A percentile compares a stretch with the other conserved stretches of the same genome.
phyloP scores from a whole-genome alignment of 352 stramenopile species.

The Pythium aphanidermatum region DNA sequence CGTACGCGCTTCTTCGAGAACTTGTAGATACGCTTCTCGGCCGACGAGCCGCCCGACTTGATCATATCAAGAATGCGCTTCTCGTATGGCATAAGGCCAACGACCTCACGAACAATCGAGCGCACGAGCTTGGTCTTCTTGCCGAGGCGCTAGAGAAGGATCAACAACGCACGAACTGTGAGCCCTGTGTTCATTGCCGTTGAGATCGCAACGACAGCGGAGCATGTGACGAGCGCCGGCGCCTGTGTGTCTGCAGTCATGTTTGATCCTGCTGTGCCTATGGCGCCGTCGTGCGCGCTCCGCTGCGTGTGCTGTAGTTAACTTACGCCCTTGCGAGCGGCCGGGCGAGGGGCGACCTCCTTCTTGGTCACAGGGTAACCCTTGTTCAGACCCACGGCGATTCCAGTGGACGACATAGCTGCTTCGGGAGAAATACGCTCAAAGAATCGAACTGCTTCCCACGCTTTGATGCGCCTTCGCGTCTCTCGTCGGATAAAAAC shows the following conservation, averaged over 20 bases:
- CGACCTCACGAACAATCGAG: slow-evolving; percentile 96
- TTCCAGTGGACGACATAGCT: slow-evolving; percentile 89
- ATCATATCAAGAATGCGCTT: slow-evolving; percentile 99
- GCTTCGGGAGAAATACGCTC: slow-evolving; percentile 70
- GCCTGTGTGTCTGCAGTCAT: background rate
- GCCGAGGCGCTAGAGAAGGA: slow-evolving; percentile 48
- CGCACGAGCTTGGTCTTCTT: slow-evolving; percentile 96
- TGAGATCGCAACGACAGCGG: no score
- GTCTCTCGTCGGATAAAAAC: slow-evolving; percentile 20
- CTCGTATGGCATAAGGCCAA: slow-evolving; percentile 98
- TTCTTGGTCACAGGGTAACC: slow-evolving; percentile 91
- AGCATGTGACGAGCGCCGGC: background rate
- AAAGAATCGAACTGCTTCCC: slow-evolving; percentile 89
- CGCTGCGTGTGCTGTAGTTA: background rate
- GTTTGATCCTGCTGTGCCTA: background rate
- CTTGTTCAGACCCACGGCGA: slow-evolving; percentile 90
- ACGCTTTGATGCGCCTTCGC: slow-evolving; percentile 6
- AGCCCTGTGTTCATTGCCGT: no score
- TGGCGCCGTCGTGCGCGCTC: background rate
- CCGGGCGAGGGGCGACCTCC: slow-evolving; percentile 77
- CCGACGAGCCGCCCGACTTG: slow-evolving; percentile 96
- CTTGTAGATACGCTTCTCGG: slow-evolving; percentile 99
- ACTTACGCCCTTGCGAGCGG: slow-evolving; percentile 90
- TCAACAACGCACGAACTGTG: background rate
- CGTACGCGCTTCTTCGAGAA: slow-evolving; percentile 96